phyloP scores from a whole-genome alignment of 1,284 basidiomycete species.

The Heterobasidion irregulare region DNA sequence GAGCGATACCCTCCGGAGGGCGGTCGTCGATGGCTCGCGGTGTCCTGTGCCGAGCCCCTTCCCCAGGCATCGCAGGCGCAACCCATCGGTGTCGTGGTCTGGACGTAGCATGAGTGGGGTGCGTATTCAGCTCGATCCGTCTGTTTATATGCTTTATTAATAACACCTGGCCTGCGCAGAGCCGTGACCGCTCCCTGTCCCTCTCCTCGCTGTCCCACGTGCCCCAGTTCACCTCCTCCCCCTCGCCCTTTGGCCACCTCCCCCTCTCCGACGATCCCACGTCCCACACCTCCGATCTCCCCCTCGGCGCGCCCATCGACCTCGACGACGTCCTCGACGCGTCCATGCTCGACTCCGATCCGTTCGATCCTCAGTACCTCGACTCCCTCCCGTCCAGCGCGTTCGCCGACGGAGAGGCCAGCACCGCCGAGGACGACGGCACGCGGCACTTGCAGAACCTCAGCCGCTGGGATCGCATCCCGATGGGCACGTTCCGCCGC shows the following conservation, averaged over 20 bases:
- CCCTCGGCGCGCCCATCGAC: slow-evolving; percentile 48
- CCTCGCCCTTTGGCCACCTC: slow-evolving; percentile 12
- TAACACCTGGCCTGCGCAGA: neutral
- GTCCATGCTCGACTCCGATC: slow-evolving; percentile 56
- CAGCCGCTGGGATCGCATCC: slow-evolving; percentile 66
- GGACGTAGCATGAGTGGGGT: slow-evolving; percentile 8
- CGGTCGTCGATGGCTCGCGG: slow-evolving; percentile 51
- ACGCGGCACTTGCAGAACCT: slow-evolving; percentile 26
- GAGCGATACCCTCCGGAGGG: slow-evolving; percentile 28
- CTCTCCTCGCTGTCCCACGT: slow-evolving; percentile 15
- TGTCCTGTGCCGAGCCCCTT: slow-evolving; percentile 57
- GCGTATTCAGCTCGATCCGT: slow-evolving; percentile 2
- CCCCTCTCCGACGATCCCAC: slow-evolving; percentile 14
- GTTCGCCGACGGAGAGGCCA: slow-evolving; percentile 2
- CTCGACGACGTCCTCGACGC: slow-evolving; percentile 77
- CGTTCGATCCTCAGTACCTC: slow-evolving; percentile 23
- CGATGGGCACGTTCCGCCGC: slow-evolving; percentile 65
- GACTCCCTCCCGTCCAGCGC: neutral
- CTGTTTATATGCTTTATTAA: neutral
- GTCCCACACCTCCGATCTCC: slow-evolving; percentile 20
- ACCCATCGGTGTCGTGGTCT: slow-evolving; percentile 10
- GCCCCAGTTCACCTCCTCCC: slow-evolving; percentile 5
- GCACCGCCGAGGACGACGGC: slow-evolving; percentile 11
- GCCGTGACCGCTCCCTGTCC: slow-evolving; percentile 27
- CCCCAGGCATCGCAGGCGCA: slow-evolving; percentile 24